Conservation (phyloP, 768 basidiomycete species). For the Boletales sp. region DNA sequence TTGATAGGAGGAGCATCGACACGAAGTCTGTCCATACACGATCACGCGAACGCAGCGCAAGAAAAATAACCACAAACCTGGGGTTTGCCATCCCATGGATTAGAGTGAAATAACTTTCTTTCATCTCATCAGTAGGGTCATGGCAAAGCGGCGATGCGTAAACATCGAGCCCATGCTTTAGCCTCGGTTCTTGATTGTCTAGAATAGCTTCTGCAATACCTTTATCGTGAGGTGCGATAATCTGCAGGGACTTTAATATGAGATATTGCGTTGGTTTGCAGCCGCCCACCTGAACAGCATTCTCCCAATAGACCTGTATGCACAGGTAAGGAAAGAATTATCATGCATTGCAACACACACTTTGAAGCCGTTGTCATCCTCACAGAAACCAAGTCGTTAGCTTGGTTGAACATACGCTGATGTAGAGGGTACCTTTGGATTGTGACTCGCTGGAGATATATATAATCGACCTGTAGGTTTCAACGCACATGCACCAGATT, state of each 20-base stretch:
- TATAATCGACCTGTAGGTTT: background rate
- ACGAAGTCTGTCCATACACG: conserved; percentile 9
- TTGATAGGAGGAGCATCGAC: conserved; percentile 30
- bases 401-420: background rate
- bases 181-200: conserved; percentile 52
- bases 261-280: background rate
- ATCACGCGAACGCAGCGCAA: background rate
- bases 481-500: background rate
- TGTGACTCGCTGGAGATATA: conserved; percentile 64
- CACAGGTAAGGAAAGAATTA: background rate
- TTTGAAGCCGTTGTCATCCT: conserved; percentile 91
- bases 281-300: conserved; percentile 67
- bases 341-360: conserved; percentile 29
- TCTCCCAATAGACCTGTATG: conserved; percentile 82
- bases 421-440: conserved; percentile 64
- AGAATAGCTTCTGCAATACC: conserved; percentile 70
- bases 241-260: conserved; percentile 40
- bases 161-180: conserved; percentile 39
- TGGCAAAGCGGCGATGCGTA: conserved; percentile 42
- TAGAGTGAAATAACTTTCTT: conserved; percentile 52
- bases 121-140: conserved; percentile 59
- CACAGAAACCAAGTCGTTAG: conserved; percentile 2
- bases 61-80: conserved; percentile 8
- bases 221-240: conserved; percentile 78
- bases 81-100: conserved; percentile 21